These are phyloP conservation scores for Hypoxylon sp. DNA, from an alignment of 2,329 filamentous ascomycete species.

Conservation along the genomic window DNA sequence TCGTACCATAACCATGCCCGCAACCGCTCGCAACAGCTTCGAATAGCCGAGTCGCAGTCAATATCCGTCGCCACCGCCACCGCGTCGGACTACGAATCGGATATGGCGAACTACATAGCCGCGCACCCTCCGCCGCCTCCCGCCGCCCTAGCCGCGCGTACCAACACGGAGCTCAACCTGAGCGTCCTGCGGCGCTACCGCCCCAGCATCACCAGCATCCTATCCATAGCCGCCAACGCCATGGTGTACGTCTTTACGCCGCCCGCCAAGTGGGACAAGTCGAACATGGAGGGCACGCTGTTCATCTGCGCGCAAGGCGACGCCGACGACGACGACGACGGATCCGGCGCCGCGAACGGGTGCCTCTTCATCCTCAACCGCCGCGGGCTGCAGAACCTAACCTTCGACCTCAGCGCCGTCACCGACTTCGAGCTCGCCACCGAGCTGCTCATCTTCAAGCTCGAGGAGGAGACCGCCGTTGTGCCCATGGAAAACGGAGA, in stretches of 20 bases:
- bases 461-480: slow-evolving; percentile 50
- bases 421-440: slow-evolving; percentile 74
- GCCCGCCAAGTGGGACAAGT: slow-evolving; percentile 84
- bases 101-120: slow-evolving; percentile 67
- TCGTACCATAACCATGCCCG: slow-evolving; percentile 54
- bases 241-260: slow-evolving; percentile 83
- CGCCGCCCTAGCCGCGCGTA: slow-evolving; percentile 72
- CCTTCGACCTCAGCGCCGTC: slow-evolving; percentile 74
- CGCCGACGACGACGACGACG: slow-evolving; percentile 52
- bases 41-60: slow-evolving; percentile 44
- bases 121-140: slow-evolving; percentile 59
- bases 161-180: slow-evolving; percentile 90
- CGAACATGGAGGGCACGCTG: slow-evolving; percentile 86
- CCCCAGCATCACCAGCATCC: slow-evolving; percentile 79
- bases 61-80: slow-evolving; percentile 50
- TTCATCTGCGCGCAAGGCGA: slow-evolving; percentile 82
- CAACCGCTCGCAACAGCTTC: slow-evolving; percentile 51
- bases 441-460: slow-evolving; percentile 68
- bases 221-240: slow-evolving; percentile 86
- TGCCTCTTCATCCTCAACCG: slow-evolving; percentile 83
- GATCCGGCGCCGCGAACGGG: slow-evolving; percentile 56
- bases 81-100: slow-evolving; percentile 74
- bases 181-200: slow-evolving; percentile 86
- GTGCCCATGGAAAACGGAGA: slow-evolving; percentile 48
- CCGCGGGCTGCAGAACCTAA: slow-evolving; percentile 78